Percentiles rank a stretch among this genome's conserved stretches.
phyloP scores from a whole-genome alignment of 805 yeast species.

The Torulaspora indica region DNA sequence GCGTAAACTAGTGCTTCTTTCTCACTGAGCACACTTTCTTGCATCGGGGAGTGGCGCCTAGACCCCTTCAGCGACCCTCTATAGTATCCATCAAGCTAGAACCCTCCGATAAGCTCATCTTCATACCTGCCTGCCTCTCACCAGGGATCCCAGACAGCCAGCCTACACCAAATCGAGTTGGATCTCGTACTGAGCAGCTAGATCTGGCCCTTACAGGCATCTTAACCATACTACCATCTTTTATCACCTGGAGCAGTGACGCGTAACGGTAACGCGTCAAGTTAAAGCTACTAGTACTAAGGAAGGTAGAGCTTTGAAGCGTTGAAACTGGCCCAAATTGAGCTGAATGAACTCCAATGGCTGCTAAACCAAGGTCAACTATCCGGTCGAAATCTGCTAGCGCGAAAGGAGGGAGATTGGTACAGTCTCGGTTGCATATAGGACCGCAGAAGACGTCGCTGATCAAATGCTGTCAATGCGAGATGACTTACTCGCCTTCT shows the following conservation, averaged over 20 bases:
- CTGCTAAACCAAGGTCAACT: background rate
- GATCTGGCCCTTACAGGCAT: background rate
- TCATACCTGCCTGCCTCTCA: too few relatives aligned
- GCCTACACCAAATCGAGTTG: background rate
- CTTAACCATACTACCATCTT: too few relatives aligned
- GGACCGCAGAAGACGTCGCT: conserved; percentile 11
- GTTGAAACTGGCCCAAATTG: background rate
- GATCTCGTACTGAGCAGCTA: background rate
- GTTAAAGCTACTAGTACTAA: background rate
- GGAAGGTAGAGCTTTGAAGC: background rate
- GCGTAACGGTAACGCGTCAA: background rate
- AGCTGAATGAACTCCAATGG: background rate
- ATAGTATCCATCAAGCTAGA: too few relatives aligned
- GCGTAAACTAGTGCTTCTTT: too few relatives aligned
- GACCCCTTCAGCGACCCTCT: too few relatives aligned
- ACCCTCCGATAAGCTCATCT: too few relatives aligned
- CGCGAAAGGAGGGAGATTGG: conserved; percentile 9
- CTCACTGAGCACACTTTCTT: too few relatives aligned
- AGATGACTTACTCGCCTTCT: conserved; percentile 25
- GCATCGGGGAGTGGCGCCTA: too few relatives aligned
- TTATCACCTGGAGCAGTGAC: background rate
- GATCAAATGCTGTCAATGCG: conserved; percentile 27
- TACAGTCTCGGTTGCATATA: conserved; percentile 21
- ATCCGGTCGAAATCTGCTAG: conserved; percentile 1
- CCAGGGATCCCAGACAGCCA: background rate